Evolutionary conservation across 305 asterid species (phyloP).

Genomic region (Fraxinus baroniana): DNA sequence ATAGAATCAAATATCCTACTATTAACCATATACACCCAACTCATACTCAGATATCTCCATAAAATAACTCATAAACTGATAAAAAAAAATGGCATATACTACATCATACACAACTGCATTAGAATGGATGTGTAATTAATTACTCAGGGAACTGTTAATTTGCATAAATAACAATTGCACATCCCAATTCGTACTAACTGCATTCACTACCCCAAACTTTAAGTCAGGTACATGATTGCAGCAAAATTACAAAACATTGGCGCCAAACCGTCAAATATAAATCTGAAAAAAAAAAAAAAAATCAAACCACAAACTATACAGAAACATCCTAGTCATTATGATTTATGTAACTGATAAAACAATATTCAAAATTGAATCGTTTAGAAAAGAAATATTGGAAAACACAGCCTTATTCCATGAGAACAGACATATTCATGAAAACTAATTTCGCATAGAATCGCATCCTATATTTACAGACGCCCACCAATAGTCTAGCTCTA

Average conservation of each 20-base stretch:
- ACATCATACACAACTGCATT: neutral
- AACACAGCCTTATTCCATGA: neutral
- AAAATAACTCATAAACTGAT: neutral
- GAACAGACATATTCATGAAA: neutral
- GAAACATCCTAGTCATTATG: neutral
- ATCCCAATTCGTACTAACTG: neutral
- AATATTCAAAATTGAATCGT: neutral
- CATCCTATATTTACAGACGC: neutral
- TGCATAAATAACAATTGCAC: neutral
- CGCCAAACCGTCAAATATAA: neutral
- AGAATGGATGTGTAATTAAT: neutral
- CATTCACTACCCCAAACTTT: neutral
- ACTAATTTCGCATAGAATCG: neutral
- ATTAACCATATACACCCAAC: neutral
- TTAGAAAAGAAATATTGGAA: neutral
- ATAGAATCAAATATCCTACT: slow-evolving; percentile 18
- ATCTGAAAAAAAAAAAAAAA: neutral
- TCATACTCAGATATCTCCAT: neutral
- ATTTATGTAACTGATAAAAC: neutral
- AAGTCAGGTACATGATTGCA: neutral
- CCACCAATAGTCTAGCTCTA: neutral
- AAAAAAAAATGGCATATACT: neutral
- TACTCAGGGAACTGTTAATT: neutral
- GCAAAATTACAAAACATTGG: neutral
- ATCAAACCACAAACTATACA: neutral